phyloP scores from a whole-genome alignment of 75 land plant genomes.

The Pinus tabuliformis region DNA sequence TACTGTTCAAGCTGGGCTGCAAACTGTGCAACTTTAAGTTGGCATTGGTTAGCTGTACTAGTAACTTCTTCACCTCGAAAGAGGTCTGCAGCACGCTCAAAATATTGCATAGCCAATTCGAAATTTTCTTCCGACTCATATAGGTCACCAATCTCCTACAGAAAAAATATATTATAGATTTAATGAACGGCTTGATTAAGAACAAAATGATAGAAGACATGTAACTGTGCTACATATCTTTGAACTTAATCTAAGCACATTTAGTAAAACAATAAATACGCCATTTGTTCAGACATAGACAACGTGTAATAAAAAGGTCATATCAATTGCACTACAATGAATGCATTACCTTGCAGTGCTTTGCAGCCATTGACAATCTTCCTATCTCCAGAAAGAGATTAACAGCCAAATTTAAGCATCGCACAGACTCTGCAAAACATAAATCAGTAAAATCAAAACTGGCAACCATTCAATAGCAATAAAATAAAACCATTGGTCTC shows the following conservation, averaged over 20 bases:
- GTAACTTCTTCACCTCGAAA: conserved; percentile 84
- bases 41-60: conserved; percentile 87
- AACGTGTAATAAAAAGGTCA: background rate
- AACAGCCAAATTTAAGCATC: conserved; percentile 52
- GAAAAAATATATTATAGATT: background rate
- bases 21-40: conserved; percentile 89
- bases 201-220: no score
- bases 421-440: conserved; percentile 49
- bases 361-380: conserved; percentile 84
- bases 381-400: conserved; percentile 76
- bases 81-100: conserved; percentile 83
- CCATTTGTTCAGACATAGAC: background rate
- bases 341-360: conserved; percentile 64
- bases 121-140: conserved; percentile 74
- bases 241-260: background rate
- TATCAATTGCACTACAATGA: background rate
- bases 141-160: conserved; percentile 85
- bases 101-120: conserved; percentile 64
- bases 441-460: background rate
- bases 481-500: background rate
- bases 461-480: background rate
- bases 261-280: background rate
- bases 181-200: background rate
- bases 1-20: conserved; percentile 94
- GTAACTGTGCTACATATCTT: background rate